phyloP scores from a whole-genome alignment of 192 early-diverging fungal species.

The Podila minutissima region DNA sequence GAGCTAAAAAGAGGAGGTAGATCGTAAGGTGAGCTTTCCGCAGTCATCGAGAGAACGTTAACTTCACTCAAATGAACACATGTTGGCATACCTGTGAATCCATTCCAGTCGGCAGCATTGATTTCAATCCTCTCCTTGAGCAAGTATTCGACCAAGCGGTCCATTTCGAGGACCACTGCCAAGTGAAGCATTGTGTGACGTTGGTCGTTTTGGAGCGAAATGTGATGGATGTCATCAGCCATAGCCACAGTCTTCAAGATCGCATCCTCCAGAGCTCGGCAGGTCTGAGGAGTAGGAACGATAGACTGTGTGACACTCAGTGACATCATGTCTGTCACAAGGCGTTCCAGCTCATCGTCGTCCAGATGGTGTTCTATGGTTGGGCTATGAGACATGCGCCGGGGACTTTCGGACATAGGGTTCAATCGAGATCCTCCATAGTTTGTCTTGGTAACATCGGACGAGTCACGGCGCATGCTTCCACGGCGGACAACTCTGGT shows the following conservation, averaged over 20 bases:
- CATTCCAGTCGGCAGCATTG: slow-evolving; percentile 46
- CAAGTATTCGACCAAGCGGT: slow-evolving; percentile 29
- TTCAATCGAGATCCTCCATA: slow-evolving; percentile 22
- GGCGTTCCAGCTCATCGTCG: slow-evolving; percentile 38
- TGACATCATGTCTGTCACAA: slow-evolving; percentile 49
- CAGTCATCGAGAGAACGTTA: not conserved
- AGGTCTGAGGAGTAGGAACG: slow-evolving; percentile 10
- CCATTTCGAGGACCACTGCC: slow-evolving; percentile 42
- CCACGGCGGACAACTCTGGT: slow-evolving; percentile 41
- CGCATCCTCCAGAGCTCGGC: slow-evolving; percentile 25
- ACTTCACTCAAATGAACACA: not conserved
- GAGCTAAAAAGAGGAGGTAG: slow-evolving; percentile 7
- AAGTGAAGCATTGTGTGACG: slow-evolving; percentile 46
- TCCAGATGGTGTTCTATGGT: slow-evolving; percentile 17
- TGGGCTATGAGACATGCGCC: slow-evolving; percentile 29
- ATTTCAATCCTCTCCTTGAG: slow-evolving; percentile 42
- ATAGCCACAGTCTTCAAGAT: slow-evolving; percentile 19
- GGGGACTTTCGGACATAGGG: slow-evolving; percentile 23
- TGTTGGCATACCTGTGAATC: slow-evolving; percentile 33
- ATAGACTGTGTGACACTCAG: slow-evolving; percentile 37
- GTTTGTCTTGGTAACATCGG: slow-evolving; percentile 11
- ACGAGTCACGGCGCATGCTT: slow-evolving; percentile 46
- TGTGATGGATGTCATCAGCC: slow-evolving; percentile 36
- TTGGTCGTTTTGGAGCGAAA: slow-evolving; percentile 48
- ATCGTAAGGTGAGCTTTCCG: not conserved